phyloP scores from a whole-genome alignment of 2,329 filamentous ascomycete genomes.

The Chrysoporthe deuterocubensis region DNA sequence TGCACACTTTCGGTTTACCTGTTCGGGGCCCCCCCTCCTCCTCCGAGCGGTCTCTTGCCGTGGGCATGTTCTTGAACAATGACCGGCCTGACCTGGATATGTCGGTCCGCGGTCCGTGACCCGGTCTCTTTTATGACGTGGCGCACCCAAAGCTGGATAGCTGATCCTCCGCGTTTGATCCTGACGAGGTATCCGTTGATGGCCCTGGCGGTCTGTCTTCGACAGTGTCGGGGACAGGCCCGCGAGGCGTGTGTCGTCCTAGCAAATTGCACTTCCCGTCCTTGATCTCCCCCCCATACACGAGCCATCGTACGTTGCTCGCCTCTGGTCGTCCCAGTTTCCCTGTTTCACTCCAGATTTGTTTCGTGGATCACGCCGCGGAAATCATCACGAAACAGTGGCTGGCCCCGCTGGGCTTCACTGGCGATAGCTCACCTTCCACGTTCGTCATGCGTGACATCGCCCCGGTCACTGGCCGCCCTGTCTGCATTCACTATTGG shows the following conservation, averaged over 20 bases:
- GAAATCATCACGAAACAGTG: conserved; percentile 3
- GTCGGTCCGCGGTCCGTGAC: conserved; percentile 19
- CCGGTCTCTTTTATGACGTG: conserved; percentile 8
- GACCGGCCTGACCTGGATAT: not conserved
- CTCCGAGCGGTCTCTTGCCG: not conserved
- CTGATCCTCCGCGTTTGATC: not conserved
- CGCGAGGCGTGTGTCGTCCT: conserved; percentile 1
- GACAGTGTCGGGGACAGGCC: conserved; percentile 8
- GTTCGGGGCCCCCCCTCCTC: not conserved
- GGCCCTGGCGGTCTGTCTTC: not conserved
- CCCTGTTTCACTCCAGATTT: not conserved
- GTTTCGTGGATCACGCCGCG: not conserved
- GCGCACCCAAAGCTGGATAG: not conserved
- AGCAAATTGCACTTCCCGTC: not conserved
- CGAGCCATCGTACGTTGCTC: conserved; percentile 3
- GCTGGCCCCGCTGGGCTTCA: not conserved
- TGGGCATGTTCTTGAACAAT: not conserved
- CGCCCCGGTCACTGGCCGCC: not conserved
- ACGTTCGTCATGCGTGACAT: conserved; percentile 8
- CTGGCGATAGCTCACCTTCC: conserved; percentile 11
- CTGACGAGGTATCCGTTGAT: not conserved
- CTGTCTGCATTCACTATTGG: conserved; percentile 4
- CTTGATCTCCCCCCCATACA: not conserved
- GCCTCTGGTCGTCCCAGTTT: not conserved
- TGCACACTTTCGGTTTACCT: not conserved